Evolutionary conservation across 345 rosid genomes (phyloP).

Genomic region (Citrus medica): DNA sequence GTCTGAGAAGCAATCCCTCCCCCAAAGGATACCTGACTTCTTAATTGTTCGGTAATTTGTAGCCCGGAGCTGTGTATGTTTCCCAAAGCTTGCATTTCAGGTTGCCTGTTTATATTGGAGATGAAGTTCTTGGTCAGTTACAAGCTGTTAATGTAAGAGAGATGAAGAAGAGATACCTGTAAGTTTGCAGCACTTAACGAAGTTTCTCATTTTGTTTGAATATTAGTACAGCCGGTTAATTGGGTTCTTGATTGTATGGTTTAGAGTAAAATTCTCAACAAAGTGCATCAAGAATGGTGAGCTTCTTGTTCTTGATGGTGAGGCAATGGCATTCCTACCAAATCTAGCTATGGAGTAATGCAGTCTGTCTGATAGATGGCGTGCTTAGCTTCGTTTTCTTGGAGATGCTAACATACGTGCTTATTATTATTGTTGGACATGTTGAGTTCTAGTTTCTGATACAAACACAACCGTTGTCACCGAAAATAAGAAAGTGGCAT

Average conservation of each 20-base stretch:
- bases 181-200: slow-evolving; percentile 20
- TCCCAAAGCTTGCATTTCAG: slow-evolving; percentile 80
- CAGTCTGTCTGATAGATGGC: background rate
- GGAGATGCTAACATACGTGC: background rate
- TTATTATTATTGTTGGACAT: background rate
- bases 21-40: background rate
- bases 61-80: slow-evolving; percentile 89
- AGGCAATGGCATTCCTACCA: slow-evolving; percentile 63
- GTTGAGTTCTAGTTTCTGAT: background rate
- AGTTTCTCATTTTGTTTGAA: background rate
- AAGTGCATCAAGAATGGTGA: slow-evolving; percentile 67
- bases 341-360: slow-evolving; percentile 31
- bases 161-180: slow-evolving; percentile 59
- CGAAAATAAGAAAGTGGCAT: too few species aligned
- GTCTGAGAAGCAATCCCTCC: background rate
- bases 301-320: slow-evolving; percentile 64
- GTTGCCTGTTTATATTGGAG: slow-evolving; percentile 70
- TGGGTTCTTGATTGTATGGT: background rate
- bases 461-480: background rate
- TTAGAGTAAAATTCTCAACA: slow-evolving; percentile 71
- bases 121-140: slow-evolving; percentile 55
- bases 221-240: background rate
- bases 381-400: background rate
- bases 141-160: slow-evolving; percentile 51
- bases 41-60: background rate